Conservation (phyloP, 2,329 filamentous ascomycete species). For the Penicillium sp. region DNA sequence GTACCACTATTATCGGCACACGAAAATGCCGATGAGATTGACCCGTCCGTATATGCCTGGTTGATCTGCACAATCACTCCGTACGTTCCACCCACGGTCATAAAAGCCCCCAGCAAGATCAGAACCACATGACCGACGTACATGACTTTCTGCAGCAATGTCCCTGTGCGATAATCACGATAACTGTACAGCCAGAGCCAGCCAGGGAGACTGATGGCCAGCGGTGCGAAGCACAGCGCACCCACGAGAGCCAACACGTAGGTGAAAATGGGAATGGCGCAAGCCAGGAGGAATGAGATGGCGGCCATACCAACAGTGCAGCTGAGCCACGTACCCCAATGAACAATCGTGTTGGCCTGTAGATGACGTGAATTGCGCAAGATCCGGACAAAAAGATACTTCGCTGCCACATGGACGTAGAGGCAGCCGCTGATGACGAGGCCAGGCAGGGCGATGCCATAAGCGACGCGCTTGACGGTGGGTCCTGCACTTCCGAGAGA, state of each 20-base stretch:
- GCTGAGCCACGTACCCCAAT: constrained; percentile 49
- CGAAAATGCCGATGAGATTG: constrained; percentile 15
- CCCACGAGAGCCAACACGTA: constrained; percentile 47
- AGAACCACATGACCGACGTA: constrained; percentile 41
- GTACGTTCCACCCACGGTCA: constrained; percentile 43
- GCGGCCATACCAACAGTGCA: constrained; percentile 40
- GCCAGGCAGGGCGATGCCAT: constrained; percentile 54
- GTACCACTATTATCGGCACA: constrained; percentile 18
- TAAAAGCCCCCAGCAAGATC: constrained; percentile 43
- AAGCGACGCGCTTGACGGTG: constrained; percentile 56
- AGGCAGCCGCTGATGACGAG: constrained; percentile 47
- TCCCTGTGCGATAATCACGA: constrained; percentile 36
- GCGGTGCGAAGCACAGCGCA: constrained; percentile 47
- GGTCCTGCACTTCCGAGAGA: constrained; percentile 56
- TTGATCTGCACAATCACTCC: constrained; percentile 17
- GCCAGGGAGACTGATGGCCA: constrained; percentile 45
- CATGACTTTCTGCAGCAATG: constrained; percentile 27
- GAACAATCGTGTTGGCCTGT: constrained; percentile 46
- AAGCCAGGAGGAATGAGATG: constrained; percentile 47
- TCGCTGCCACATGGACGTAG: constrained; percentile 45
- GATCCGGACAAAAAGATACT: constrained; percentile 53
- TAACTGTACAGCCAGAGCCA: constrained; percentile 50
- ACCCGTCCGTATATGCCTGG: constrained; percentile 13
- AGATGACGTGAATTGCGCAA: constrained; percentile 48
- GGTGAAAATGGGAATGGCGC: constrained; percentile 52